Evolutionary conservation across 2,329 filamentous ascomycete genomes (phyloP), one percentile per base, ranked within the genome.

Genomic region (Fusarium sororula): DNA sequence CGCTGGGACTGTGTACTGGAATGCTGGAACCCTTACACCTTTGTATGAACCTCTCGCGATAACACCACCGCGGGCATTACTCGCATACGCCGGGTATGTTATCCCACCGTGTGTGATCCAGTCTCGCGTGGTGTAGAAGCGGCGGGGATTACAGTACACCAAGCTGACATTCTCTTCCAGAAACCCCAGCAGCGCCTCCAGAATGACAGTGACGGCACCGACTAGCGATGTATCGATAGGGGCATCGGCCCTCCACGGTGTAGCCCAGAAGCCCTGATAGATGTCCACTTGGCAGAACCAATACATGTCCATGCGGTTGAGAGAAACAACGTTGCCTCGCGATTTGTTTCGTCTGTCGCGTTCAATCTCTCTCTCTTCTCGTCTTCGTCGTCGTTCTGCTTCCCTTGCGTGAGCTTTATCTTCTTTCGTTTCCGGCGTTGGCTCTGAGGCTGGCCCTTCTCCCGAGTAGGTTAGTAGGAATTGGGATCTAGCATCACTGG

Each of bases 401-500:
- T 54, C 50, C 26, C 50, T 54, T 3, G 24, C 18, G 2, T 17
- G 18, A 38, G 50, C 50, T 26, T 37, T 37, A 8, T 53, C n/a
- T 8, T 53, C 50, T 8, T 53, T 22, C 2, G 50, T 53, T 37
- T 37, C n/a, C 3, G 47, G 26, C 2, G 20, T 22, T 51, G 11
- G 4, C 12, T 37, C n/a, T 26, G 50, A 22, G 12, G n/a, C n/a
- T 5, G 0, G 8, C 2, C n/a, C 50, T 2, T 37, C 32, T 8
- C 5, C 30, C 0, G 32, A 2, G 10, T 53, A 53, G 1, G 32
- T 37, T 7, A 37, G 5, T 2, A 37, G 12, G 9, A 37, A 53
- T 4, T 26, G 50, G 2, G n/a, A 3, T 14, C 32, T 37, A 13
- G 1, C 1, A 2, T 26, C n/a, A 7, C 7, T 22, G 0, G 6